Evolutionary conservation across 129 eudicot species (phyloP).

Genomic region (Escallonia rubra): DNA sequence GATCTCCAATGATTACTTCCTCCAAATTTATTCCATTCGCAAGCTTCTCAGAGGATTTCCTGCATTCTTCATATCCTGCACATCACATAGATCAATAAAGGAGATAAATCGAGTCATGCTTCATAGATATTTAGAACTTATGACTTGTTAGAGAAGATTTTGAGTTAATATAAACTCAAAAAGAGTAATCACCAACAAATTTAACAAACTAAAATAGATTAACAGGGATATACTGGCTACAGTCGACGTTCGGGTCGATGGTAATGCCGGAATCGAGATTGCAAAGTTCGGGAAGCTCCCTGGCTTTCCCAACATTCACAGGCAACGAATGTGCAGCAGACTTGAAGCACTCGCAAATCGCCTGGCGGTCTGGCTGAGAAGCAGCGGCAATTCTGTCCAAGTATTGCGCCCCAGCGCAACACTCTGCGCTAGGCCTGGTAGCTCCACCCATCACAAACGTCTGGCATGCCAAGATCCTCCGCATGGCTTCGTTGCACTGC

Average conservation of each 20-base stretch:
- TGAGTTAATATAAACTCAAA: too few relatives aligned
- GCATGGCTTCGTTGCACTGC: conserved; percentile 6
- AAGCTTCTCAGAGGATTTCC: too few relatives aligned
- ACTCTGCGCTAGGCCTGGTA: neutral
- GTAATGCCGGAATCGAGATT: neutral
- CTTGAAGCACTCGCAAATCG: conserved; percentile 24
- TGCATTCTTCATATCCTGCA: neutral
- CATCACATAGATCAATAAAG: neutral
- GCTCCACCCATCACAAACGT: neutral
- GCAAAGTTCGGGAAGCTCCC: conserved; percentile 9
- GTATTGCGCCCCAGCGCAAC: conserved; percentile 4
- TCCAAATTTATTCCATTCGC: too few relatives aligned
- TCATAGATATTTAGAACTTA: too few relatives aligned
- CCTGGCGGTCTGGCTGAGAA: neutral
- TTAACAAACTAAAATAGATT: too few relatives aligned
- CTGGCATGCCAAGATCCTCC: conserved; percentile 4
- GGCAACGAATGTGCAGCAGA: neutral
- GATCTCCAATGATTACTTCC: too few relatives aligned
- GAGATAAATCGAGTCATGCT: too few relatives aligned
- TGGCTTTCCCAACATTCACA: neutral
- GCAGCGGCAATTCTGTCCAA: neutral
- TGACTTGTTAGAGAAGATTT: too few relatives aligned
- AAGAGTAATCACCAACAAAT: too few relatives aligned
- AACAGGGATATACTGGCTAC: neutral
- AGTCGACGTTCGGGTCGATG: conserved; percentile 10